These are phyloP conservation scores for Amylostereum areolatum DNA, from an alignment of 1,284 basidiomycete species.

Conservation along the genomic window DNA sequence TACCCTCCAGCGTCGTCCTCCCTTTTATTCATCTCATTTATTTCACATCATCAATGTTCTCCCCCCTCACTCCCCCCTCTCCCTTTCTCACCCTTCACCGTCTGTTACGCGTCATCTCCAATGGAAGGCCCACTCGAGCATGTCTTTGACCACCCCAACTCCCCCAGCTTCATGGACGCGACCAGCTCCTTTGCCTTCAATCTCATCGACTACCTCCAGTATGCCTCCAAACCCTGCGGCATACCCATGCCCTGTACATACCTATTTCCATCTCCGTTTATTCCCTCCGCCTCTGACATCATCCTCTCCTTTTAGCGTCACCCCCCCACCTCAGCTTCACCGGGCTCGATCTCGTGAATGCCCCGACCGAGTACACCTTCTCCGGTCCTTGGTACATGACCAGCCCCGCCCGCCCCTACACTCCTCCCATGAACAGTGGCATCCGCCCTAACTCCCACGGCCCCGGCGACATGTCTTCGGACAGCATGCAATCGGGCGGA, in stretches of 20 bases:
- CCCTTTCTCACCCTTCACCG: no score
- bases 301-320: constrained; percentile 23
- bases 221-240: constrained; percentile 39
- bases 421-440: constrained; percentile 46
- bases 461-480: constrained; percentile 64
- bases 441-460: constrained; percentile 68
- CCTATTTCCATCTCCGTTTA: background rate
- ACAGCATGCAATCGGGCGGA: constrained; percentile 56
- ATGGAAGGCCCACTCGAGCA: constrained; percentile 11
- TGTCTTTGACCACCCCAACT: constrained; percentile 33
- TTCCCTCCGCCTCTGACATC: background rate
- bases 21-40: no score
- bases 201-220: constrained; percentile 42
- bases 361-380: constrained; percentile 66
- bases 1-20: no score
- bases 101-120: no score
- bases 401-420: constrained; percentile 59
- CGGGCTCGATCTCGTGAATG: constrained; percentile 52
- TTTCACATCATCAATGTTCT: no score
- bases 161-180: constrained; percentile 37
- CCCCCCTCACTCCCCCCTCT: no score
- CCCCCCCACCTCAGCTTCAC: constrained; percentile 54
- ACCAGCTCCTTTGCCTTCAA: constrained; percentile 46
- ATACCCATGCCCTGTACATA: constrained; percentile 26
- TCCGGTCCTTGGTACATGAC: constrained; percentile 40